phyloP scores from a whole-genome alignment of 2,329 filamentous ascomycete species.

The Fusarium sp. region DNA sequence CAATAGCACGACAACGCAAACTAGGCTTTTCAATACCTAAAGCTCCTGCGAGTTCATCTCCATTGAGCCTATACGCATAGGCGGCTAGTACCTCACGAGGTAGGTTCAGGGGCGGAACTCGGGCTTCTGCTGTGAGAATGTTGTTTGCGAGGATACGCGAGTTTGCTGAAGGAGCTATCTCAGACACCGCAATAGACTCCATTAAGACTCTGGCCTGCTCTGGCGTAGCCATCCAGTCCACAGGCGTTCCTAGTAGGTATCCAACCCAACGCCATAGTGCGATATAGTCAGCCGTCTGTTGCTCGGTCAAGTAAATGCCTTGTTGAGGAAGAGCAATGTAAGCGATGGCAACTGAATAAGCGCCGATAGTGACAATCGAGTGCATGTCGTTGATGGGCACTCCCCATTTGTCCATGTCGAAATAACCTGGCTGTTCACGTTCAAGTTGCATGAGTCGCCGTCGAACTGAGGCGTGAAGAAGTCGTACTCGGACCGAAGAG shows the following conservation, averaged over 20 bases:
- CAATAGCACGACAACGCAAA: slow-evolving; percentile 71
- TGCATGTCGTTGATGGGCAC: slow-evolving; percentile 83
- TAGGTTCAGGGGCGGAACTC: slow-evolving; percentile 75
- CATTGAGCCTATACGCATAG: slow-evolving; percentile 79
- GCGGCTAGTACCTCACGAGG: slow-evolving; percentile 78
- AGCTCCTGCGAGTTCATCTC: slow-evolving; percentile 71
- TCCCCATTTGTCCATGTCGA: slow-evolving; percentile 69
- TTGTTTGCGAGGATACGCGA: slow-evolving; percentile 79
- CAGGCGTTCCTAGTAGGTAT: slow-evolving; percentile 78
- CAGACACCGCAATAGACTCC: slow-evolving; percentile 76
- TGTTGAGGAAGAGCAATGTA: slow-evolving; percentile 80
- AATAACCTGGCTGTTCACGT: slow-evolving; percentile 70
- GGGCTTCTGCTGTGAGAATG: slow-evolving; percentile 78
- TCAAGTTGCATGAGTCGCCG: slow-evolving; percentile 73
- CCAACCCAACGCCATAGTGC: slow-evolving; percentile 84
- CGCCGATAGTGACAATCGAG: slow-evolving; percentile 78
- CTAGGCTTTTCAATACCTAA: slow-evolving; percentile 71
- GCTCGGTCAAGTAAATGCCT: slow-evolving; percentile 74
- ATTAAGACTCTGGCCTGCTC: slow-evolving; percentile 72
- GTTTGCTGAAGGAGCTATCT: slow-evolving; percentile 75
- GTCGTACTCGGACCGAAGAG: slow-evolving; percentile 74
- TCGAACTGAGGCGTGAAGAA: slow-evolving; percentile 76
- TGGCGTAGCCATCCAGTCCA: slow-evolving; percentile 70
- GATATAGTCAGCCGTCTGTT: slow-evolving; percentile 78
- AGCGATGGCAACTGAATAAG: slow-evolving; percentile 78